Evolutionary conservation across 2,329 filamentous ascomycete genomes (phyloP), one percentile per base, ranked within the genome.

Genomic region (Dendryphion nanum): DNA sequence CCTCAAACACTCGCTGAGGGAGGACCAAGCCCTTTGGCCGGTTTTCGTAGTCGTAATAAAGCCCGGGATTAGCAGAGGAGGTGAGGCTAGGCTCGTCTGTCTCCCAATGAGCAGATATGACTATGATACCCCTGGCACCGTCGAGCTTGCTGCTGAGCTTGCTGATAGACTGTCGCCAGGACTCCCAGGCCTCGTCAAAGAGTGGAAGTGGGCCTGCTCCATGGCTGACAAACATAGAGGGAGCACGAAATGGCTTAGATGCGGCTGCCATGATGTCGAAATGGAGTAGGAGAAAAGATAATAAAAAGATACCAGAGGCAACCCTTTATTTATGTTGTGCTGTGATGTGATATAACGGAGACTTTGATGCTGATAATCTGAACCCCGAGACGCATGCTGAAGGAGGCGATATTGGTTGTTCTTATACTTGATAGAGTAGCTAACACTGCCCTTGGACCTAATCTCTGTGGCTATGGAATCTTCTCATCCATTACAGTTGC

Each of bases 21-120:
- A 26, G 23, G 8, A 8, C 8, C 8, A 8, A 8, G 8, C 23
- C n/a, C 23, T 8, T 26, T n/a, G n/a, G n/a, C n/a, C n/a, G n/a
- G 23, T 26, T n/a, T 26, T 26, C 23, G 23, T 26, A 26, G 23
- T 26, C 23, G 23, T 26, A 26, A n/a, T 26, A 26, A 26, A 26
- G 8, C n/a, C 23, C 23, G 8, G 23, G 23, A 8, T 26, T 26
- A 8, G 23, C 23, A 8, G 23, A 8, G 8, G 8, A 8, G 8
- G 23, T 8, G n/a, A 26, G 8, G n/a, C 23, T 8, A 26, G 23
- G 23, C 23, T 26, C 23, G n/a, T 26, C 23, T n/a, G 23, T 26
- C n/a, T 26, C 23, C 23, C 23, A 26, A 26, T 26, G 23, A 8
- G 23, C 23, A 8, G 23, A 26, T 8, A 26, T 8, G 8, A 26